Conservation (phyloP, 345 rosid species). For the Pugionium dolabratum region DNA sequence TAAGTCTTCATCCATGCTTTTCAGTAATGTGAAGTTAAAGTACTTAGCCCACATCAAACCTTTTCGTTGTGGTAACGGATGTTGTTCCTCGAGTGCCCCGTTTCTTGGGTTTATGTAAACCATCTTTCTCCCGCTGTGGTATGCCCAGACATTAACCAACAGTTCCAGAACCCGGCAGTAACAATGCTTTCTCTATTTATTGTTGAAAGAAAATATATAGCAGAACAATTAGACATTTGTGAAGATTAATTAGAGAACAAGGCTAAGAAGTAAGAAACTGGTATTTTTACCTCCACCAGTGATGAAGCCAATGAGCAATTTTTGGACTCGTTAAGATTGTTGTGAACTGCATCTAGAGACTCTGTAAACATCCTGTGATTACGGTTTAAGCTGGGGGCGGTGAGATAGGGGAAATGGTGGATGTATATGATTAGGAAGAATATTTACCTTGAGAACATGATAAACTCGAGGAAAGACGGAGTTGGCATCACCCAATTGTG, state of each 20-base stretch:
- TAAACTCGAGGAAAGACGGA: constrained; percentile 83
- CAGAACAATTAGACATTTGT: constrained; percentile 15
- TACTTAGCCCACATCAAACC: constrained; percentile 79
- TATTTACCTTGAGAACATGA: constrained; percentile 82
- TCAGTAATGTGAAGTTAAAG: constrained; percentile 68
- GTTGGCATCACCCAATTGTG: constrained; percentile 99
- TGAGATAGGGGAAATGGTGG: constrained; percentile 19
- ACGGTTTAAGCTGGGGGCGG: not conserved
- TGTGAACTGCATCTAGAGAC: constrained; percentile 76
- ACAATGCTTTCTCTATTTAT: constrained; percentile 75
- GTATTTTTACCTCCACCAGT: constrained; percentile 58
- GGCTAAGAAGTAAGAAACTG: not conserved
- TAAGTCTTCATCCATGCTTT: constrained; percentile 95
- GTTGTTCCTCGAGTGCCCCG: constrained; percentile 77
- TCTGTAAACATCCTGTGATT: constrained; percentile 84
- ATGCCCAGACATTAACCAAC: constrained; percentile 91
- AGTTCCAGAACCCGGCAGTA: constrained; percentile 88
- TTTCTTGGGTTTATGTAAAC: constrained; percentile 79
- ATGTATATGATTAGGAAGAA: not conserved
- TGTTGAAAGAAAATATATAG: not conserved
- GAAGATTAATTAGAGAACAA: not conserved
- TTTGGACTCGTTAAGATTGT: constrained; percentile 45
- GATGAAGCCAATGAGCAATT: constrained; percentile 69
- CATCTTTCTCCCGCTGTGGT: constrained; percentile 86
- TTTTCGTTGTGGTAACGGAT: constrained; percentile 59